Evolutionary conservation across 352 stramenopile genomes (phyloP).

Genomic region (Lagenidium giganteum): DNA sequence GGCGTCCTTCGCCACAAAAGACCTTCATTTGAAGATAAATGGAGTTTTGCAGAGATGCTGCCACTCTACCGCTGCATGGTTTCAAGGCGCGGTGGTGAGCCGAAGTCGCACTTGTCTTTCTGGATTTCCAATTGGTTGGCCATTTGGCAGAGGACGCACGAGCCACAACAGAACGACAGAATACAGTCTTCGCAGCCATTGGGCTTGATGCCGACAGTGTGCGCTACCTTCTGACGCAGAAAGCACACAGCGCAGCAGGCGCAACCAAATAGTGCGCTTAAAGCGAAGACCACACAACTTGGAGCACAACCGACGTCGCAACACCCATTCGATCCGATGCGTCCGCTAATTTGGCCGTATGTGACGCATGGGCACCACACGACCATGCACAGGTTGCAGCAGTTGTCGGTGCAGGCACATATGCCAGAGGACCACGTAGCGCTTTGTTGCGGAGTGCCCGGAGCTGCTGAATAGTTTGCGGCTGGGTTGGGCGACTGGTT

Average conservation of each 20-base stretch:
- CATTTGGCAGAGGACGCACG: conserved; percentile 2
- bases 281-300: not conserved
- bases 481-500: too few species aligned
- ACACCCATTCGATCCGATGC: not conserved
- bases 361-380: conserved; percentile 2
- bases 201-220: not conserved
- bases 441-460: too few species aligned
- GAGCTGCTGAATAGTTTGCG: too few species aligned
- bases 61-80: conserved; percentile 1
- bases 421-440: conserved; percentile 1
- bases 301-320: conserved; percentile 1
- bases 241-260: not conserved
- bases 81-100: conserved; percentile 1
- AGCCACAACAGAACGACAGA: not conserved
- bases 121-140: conserved; percentile 2
- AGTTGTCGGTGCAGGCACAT: conserved; percentile 1
- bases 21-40: too few species aligned
- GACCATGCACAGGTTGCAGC: conserved; percentile 2
- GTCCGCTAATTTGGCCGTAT: conserved; percentile 1
- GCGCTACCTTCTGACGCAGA: not conserved
- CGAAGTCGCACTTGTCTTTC: conserved; percentile 1
- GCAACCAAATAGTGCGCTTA: not conserved
- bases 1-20: too few species aligned
- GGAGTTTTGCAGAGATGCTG: too few species aligned
- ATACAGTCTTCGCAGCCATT: not conserved